These are phyloP conservation scores for Aspergillus calidoustus DNA, from an alignment of 2,329 filamentous ascomycete genomes.

Conservation along the genomic window DNA sequence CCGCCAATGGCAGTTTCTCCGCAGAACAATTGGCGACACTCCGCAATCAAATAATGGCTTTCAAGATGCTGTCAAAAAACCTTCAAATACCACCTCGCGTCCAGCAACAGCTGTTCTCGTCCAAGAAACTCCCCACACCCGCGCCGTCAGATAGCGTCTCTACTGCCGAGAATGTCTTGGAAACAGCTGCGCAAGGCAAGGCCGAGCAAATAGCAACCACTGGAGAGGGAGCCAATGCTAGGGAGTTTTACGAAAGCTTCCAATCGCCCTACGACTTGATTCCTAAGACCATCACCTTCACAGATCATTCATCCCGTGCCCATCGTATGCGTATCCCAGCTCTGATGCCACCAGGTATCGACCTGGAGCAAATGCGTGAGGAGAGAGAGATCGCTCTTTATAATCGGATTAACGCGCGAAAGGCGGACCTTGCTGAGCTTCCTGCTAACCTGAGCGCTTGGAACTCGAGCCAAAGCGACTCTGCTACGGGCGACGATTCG, in stretches of 20 bases:
- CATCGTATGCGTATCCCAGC: constrained; percentile 82
- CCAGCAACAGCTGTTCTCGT: constrained; percentile 81
- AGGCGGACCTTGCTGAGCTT: constrained; percentile 79
- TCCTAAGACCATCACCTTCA: constrained; percentile 70
- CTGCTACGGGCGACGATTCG: constrained; percentile 73
- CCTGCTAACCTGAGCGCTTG: constrained; percentile 86
- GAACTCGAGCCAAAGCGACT: constrained; percentile 74
- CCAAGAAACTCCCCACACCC: constrained; percentile 44
- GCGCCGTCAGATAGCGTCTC: constrained; percentile 42
- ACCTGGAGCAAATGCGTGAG: constrained; percentile 81
- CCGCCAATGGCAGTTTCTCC: constrained; percentile 66
- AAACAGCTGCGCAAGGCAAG: constrained; percentile 43
- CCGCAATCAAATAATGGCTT: constrained; percentile 85
- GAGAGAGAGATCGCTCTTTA: constrained; percentile 88
- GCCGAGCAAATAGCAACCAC: constrained; percentile 36
- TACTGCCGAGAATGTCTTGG: constrained; percentile 41
- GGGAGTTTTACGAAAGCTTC: constrained; percentile 69
- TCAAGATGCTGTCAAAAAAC: constrained; percentile 88
- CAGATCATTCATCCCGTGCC: constrained; percentile 75
- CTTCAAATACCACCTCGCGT: constrained; percentile 76
- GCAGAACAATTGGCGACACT: constrained; percentile 78
- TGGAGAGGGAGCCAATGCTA: constrained; percentile 34
- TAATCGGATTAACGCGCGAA: constrained; percentile 85
- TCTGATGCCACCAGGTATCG: constrained; percentile 85
- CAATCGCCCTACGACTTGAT: constrained; percentile 71